These are phyloP conservation scores for Dryas drummondii DNA, from an alignment of 306 rosid species.

Conservation along the genomic window DNA sequence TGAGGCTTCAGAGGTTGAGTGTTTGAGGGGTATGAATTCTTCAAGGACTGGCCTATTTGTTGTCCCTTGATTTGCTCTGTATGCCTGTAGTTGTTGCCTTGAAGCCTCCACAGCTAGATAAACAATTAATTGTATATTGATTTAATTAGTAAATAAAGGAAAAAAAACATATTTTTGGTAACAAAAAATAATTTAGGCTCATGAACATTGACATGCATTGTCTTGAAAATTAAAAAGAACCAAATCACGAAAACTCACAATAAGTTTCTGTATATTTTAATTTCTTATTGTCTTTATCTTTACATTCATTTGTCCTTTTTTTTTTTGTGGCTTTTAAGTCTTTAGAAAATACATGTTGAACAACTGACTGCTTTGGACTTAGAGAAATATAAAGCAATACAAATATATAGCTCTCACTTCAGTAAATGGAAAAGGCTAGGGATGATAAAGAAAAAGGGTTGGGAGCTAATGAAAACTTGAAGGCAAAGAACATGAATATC, in stretches of 20 bases:
- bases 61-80: slow-evolving; percentile 53
- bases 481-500: slow-evolving; percentile 3
- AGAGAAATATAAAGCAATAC: too few relatives aligned
- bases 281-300: not conserved
- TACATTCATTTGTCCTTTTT: not conserved
- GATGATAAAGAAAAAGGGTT: slow-evolving; percentile 32
- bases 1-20: slow-evolving; percentile 53
- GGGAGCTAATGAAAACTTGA: slow-evolving; percentile 10
- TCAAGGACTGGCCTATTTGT: slow-evolving; percentile 69
- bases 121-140: too few relatives aligned
- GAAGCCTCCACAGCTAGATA: slow-evolving; percentile 73
- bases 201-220: too few relatives aligned
- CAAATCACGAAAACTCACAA: not conserved
- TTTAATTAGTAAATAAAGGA: too few relatives aligned
- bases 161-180: too few relatives aligned
- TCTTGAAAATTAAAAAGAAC: not conserved
- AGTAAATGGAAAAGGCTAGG: slow-evolving; percentile 22
- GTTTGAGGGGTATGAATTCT: slow-evolving; percentile 89
- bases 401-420: slow-evolving; percentile 21
- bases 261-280: too few relatives aligned
- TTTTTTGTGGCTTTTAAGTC: slow-evolving; percentile 6
- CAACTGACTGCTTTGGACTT: slow-evolving; percentile 16
- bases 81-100: slow-evolving; percentile 77
- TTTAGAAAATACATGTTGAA: slow-evolving; percentile 17
- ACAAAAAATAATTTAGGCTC: too few relatives aligned